Percentiles rank a stretch among this genome's conserved stretches.
phyloP scores from a whole-genome alignment of 352 stramenopile genomes.

The Peronospora tabacina region DNA sequence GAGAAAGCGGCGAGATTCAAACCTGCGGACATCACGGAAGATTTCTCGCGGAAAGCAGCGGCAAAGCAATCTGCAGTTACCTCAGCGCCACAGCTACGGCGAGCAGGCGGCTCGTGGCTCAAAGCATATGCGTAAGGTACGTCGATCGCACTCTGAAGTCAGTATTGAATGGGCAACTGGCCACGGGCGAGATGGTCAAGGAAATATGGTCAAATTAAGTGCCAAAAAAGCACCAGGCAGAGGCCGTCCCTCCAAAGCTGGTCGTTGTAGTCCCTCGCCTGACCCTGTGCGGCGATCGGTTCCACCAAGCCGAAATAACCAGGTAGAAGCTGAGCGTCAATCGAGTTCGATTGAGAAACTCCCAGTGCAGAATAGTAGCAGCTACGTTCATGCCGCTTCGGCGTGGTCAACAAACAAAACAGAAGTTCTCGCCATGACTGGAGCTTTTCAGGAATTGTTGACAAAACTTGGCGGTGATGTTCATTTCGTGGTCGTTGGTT shows the following conservation, averaged over 20 bases:
- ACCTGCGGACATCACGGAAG: conserved; percentile 30
- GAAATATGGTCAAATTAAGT: conserved; percentile 9
- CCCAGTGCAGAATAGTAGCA: conserved; percentile 41
- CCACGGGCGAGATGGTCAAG: conserved; percentile 12
- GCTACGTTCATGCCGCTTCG: conserved; percentile 60
- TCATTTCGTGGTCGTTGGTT: conserved; percentile 81
- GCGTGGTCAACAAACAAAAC: conserved; percentile 69
- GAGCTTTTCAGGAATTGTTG: conserved; percentile 69
- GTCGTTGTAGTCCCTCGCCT: conserved; percentile 20
- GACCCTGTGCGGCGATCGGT: conserved; percentile 19
- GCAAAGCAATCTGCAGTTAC: conserved; percentile 27
- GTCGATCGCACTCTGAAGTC: conserved; percentile 42
- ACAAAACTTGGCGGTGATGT: conserved; percentile 71
- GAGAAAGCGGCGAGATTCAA: conserved; percentile 31
- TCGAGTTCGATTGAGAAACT: conserved; percentile 46
- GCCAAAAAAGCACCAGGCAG: conserved; percentile 12
- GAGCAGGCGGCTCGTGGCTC: conserved; percentile 26
- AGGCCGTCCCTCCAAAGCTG: conserved; percentile 13
- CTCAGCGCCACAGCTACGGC: conserved; percentile 31
- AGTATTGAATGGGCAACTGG: conserved; percentile 29
- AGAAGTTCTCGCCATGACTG: conserved; percentile 64
- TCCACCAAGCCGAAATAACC: conserved; percentile 20
- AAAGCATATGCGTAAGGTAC: conserved; percentile 33
- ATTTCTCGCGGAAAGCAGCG: conserved; percentile 27
- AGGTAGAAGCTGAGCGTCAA: conserved; percentile 40